Percentiles rank a stretch among this genome's conserved stretches.
These are phyloP conservation scores for Picea abies DNA, from an alignment of 83 land plant genomes.

Conservation along the genomic window DNA sequence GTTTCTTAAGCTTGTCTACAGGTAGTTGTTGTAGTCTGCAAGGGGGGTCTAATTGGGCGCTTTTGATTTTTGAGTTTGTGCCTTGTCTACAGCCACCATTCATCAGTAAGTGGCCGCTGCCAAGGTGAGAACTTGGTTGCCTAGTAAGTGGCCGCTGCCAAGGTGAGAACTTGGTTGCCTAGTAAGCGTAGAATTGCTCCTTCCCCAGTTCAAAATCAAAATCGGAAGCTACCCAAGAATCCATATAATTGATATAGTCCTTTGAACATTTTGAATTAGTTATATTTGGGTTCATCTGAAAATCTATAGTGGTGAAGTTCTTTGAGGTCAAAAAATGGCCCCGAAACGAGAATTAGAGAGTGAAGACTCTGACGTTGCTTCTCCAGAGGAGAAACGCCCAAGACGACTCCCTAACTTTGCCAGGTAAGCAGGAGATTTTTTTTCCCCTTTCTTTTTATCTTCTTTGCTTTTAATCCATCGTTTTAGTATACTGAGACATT, in stretches of 20 bases:
- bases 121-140: background rate
- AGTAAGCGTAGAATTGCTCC: background rate
- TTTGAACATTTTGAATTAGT: background rate
- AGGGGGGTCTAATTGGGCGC: background rate
- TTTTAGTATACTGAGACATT: background rate
- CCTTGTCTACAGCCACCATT: background rate
- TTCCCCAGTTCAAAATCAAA: too few relatives aligned
- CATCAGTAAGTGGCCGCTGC: background rate
- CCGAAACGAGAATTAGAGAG: background rate
- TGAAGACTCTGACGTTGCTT: background rate
- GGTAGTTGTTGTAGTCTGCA: background rate
- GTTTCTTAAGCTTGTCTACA: background rate
- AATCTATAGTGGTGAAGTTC: background rate
- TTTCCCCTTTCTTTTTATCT: background rate
- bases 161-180: background rate
- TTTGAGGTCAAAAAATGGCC: slow-evolving; percentile 6
- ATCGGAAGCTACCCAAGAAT: too few relatives aligned
- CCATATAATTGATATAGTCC: background rate
- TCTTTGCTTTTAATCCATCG: background rate
- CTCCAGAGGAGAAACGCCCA: background rate
- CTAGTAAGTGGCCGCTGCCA: too few relatives aligned
- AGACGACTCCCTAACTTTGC: background rate
- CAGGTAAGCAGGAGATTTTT: background rate
- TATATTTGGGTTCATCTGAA: background rate
- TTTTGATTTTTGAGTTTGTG: background rate